Conservation (phyloP, 2,329 filamentous ascomycete genomes). For the Nigrospora oryzae region DNA sequence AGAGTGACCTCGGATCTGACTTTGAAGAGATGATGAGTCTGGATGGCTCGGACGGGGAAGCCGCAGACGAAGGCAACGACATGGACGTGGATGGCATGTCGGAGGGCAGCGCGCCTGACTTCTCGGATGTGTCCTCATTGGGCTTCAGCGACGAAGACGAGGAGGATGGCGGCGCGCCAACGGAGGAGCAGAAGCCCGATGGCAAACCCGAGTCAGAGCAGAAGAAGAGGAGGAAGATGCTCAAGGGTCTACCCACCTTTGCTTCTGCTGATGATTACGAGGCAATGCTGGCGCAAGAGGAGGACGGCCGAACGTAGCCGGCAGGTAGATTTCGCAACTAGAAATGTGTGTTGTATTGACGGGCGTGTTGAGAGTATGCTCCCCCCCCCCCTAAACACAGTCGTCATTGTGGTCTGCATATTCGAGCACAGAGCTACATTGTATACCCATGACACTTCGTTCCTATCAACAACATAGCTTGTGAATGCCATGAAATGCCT, state of each 20-base stretch:
- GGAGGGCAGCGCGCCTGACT: conserved; percentile 26
- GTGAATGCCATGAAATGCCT: too few species aligned
- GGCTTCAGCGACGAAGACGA: conserved; percentile 30
- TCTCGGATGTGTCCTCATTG: conserved; percentile 21
- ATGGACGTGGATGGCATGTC: conserved; percentile 33
- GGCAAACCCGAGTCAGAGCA: conserved; percentile 27
- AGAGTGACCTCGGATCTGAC: conserved; percentile 32
- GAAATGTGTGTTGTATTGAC: not conserved
- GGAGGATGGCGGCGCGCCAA: conserved; percentile 29
- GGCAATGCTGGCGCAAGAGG: conserved; percentile 67
- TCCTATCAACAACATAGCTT: too few species aligned
- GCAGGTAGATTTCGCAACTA: not conserved
- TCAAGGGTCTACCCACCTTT: conserved; percentile 87
- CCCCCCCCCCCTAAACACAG: too few species aligned
- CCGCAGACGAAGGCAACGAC: conserved; percentile 35
- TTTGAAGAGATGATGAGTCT: conserved; percentile 31
- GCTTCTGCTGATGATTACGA: conserved; percentile 93
- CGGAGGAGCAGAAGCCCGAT: conserved; percentile 31
- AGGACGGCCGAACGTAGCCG: conserved; percentile 32
- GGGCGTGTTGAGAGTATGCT: too few species aligned
- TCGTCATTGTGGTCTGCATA: too few species aligned
- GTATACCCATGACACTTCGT: too few species aligned
- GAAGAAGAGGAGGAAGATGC: conserved; percentile 66
- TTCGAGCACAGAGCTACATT: too few species aligned
- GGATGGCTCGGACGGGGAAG: conserved; percentile 39